Conservation (phyloP, 1,284 basidiomycete species). For the Agaricales sp. region DNA sequence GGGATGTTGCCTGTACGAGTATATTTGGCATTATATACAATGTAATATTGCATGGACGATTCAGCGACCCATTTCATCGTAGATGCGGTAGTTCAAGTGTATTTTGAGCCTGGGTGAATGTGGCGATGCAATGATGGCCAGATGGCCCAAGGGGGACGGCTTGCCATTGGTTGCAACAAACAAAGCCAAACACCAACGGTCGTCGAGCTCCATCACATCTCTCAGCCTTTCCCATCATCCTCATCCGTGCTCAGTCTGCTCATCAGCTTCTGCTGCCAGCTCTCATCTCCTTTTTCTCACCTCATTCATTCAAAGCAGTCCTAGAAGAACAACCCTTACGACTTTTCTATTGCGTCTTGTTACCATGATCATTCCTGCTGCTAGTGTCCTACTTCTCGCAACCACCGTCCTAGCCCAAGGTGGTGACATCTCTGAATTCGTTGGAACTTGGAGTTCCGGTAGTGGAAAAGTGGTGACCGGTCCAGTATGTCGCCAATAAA, state of each 20-base stretch:
- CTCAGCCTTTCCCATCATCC: not conserved
- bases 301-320: slow-evolving; percentile 8
- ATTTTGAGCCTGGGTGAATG: not conserved
- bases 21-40: slow-evolving; percentile 1
- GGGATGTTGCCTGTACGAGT: not conserved
- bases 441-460: slow-evolving; percentile 83
- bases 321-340: not conserved
- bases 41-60: not conserved
- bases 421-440: slow-evolving; percentile 50
- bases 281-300: slow-evolving; percentile 6
- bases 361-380: slow-evolving; percentile 14
- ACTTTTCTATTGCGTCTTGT: not conserved
- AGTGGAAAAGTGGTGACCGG: slow-evolving; percentile 72
- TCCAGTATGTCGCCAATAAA: slow-evolving; percentile 45
- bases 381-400: slow-evolving; percentile 33
- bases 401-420: slow-evolving; percentile 24
- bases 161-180: not conserved
- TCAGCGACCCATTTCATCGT: too few species aligned
- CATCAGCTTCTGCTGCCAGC: not conserved
- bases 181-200: not conserved
- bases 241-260: not conserved
- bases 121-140: not conserved
- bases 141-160: not conserved
- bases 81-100: too few species aligned
- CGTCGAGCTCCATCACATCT: too few species aligned